phyloP scores from a whole-genome alignment of 1,284 basidiomycete genomes.

The Bjerkandera adusta region DNA sequence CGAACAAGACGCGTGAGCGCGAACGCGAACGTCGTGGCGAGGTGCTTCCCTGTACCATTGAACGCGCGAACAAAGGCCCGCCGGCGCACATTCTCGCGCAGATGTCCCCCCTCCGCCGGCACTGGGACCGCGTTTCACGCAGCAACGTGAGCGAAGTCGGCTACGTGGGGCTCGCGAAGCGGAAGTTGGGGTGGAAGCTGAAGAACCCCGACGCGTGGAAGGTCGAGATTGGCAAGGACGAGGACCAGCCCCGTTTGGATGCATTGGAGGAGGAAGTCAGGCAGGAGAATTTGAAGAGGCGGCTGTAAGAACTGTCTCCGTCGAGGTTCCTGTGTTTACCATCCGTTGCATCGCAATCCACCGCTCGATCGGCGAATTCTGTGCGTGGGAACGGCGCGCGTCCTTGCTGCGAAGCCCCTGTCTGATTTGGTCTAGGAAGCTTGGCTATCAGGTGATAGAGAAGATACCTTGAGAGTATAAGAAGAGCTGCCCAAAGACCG shows the following conservation, averaged over 20 bases:
- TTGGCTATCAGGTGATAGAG: too few species aligned
- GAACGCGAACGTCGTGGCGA: slow-evolving; percentile 62
- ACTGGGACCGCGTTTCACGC: slow-evolving; percentile 46
- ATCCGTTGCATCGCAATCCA: too few species aligned
- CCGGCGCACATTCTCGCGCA: slow-evolving; percentile 56
- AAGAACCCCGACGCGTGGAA: slow-evolving; percentile 42
- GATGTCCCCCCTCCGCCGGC: slow-evolving; percentile 48
- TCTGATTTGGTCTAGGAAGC: too few species aligned
- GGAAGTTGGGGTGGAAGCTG: slow-evolving; percentile 47
- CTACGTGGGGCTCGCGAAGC: slow-evolving; percentile 55
- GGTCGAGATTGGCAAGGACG: slow-evolving; percentile 40
- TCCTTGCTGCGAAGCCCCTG: too few species aligned
- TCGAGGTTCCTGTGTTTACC: too few species aligned
- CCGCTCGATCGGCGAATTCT: too few species aligned
- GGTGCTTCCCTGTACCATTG: slow-evolving; percentile 43
- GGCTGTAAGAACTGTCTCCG: too few species aligned
- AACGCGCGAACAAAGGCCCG: slow-evolving; percentile 48
- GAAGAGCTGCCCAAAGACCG: too few species aligned
- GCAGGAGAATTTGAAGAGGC: slow-evolving; percentile 21
- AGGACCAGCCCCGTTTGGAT: slow-evolving; percentile 36
- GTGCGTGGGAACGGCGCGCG: too few species aligned
- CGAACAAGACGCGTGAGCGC: slow-evolving; percentile 59
- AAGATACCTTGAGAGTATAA: too few species aligned
- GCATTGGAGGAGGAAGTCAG: slow-evolving; percentile 34
- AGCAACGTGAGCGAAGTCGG: slow-evolving; percentile 55